phyloP scores from a whole-genome alignment of 148 eudicot species.

The Spergularia marina region DNA sequence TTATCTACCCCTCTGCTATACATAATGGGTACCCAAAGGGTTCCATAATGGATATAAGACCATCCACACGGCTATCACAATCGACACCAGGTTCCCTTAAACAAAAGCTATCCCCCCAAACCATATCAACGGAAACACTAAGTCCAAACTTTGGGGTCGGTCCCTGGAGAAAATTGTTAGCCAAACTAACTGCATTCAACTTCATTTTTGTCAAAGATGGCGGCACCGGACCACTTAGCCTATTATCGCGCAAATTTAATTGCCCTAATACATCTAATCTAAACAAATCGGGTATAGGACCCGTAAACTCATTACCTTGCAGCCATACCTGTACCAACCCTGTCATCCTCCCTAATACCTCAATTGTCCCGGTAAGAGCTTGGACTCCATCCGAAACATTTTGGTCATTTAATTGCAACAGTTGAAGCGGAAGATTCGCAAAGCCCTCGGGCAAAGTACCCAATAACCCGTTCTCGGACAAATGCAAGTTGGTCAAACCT shows the following conservation, averaged over 20 bases:
- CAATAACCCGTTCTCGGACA: constrained; percentile 48
- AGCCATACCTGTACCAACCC: constrained; percentile 61
- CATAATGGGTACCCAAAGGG: constrained; percentile 58
- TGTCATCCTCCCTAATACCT: constrained; percentile 67
- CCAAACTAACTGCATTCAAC: constrained; percentile 48
- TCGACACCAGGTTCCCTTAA: constrained; percentile 43
- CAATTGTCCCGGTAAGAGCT: constrained; percentile 54
- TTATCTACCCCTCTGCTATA: constrained; percentile 49
- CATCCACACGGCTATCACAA: constrained; percentile 57
- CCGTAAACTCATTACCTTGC: constrained; percentile 57
- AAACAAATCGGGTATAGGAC: constrained; percentile 79
- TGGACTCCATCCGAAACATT: constrained; percentile 22
- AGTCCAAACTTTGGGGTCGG: constrained; percentile 46
- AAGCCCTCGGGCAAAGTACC: constrained; percentile 60
- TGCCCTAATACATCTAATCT: constrained; percentile 38
- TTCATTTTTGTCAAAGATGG: constrained; percentile 39
- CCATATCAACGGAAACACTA: constrained; percentile 42
- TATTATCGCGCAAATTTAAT: constrained; percentile 65
- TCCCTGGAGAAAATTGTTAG: constrained; percentile 74
- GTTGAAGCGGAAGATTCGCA: constrained; percentile 45
- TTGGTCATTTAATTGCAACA: constrained; percentile 76
- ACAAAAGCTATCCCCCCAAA: constrained; percentile 59
- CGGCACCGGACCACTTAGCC: constrained; percentile 71
- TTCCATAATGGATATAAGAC: constrained; percentile 45
- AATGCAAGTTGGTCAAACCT: constrained; percentile 40